These are phyloP conservation scores for Simplicillium aogashimaense DNA, from an alignment of 2,329 filamentous ascomycete genomes.

Conservation along the genomic window DNA sequence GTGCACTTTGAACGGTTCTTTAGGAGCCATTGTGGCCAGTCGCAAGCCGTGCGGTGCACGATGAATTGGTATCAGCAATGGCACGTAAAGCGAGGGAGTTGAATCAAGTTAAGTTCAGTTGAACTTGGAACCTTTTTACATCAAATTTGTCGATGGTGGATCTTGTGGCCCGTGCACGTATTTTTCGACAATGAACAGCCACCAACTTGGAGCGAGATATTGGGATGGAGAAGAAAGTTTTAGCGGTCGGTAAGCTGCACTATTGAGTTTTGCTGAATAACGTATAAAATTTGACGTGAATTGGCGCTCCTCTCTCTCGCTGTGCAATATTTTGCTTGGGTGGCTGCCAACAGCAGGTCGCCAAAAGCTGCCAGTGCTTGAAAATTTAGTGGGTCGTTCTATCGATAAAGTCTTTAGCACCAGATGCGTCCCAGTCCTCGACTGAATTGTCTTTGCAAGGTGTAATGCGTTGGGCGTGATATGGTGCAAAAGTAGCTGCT, in stretches of 20 bases:
- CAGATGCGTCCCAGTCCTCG: background rate
- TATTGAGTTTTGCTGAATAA: too few relatives aligned
- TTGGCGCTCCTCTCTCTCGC: too few relatives aligned
- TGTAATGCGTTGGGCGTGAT: background rate
- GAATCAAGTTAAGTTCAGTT: background rate
- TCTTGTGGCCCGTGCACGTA: background rate
- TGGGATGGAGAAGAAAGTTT: too few relatives aligned
- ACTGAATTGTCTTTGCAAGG: background rate
- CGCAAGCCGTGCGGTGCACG: background rate
- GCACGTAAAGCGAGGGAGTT: background rate
- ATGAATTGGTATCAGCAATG: too few relatives aligned
- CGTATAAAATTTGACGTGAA: too few relatives aligned
- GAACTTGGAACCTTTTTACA: background rate
- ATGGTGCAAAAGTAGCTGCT: background rate
- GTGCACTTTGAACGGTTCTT: slow-evolving; percentile 23
- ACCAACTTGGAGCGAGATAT: too few relatives aligned
- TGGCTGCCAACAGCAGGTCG: background rate
- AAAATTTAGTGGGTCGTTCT: slow-evolving; percentile 1
- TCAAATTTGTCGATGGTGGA: background rate
- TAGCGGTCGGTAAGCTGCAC: too few relatives aligned
- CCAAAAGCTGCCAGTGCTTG: too few relatives aligned
- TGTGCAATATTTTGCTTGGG: too few relatives aligned
- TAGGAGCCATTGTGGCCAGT: slow-evolving; percentile 22
- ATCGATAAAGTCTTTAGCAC: slow-evolving; percentile 3
- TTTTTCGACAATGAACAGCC: too few relatives aligned